A percentile compares a stretch with the other conserved stretches of the same genome.
Evolutionary conservation across 306 rosid genomes (phyloP).

Genomic region (Castanospermum australe): DNA sequence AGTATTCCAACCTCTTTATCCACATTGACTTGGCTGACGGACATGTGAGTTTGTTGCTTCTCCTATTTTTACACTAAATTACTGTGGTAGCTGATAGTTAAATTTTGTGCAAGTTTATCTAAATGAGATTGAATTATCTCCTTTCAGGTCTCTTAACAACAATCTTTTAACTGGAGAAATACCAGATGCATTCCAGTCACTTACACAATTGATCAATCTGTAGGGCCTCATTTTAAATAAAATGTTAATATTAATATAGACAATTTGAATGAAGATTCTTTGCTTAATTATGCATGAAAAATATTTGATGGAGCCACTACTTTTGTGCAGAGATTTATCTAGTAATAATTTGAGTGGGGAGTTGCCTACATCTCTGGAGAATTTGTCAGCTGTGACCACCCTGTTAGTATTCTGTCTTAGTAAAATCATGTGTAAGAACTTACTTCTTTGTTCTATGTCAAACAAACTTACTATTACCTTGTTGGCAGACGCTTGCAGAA

Average conservation of each 20-base stretch:
- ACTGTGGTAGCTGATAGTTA: background rate
- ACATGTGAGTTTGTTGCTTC: conserved; percentile 60
- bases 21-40: conserved; percentile 61
- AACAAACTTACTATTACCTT: conserved; percentile 34
- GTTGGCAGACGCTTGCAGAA: conserved; percentile 79
- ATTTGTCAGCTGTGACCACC: conserved; percentile 62
- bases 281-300: conserved; percentile 11
- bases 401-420: conserved; percentile 72
- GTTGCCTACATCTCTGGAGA: conserved; percentile 75
- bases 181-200: conserved; percentile 76
- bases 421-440: conserved; percentile 14
- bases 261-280: conserved; percentile 16
- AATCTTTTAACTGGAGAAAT: conserved; percentile 78
- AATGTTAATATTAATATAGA: background rate
- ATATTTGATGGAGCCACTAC: conserved; percentile 27
- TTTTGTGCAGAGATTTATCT: conserved; percentile 77
- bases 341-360: conserved; percentile 81
- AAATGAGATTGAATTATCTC: conserved; percentile 32
- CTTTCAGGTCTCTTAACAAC: conserved; percentile 83
- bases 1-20: conserved; percentile 79
- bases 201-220: conserved; percentile 81
- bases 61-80: conserved; percentile 1
- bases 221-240: conserved; percentile 46
- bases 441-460: conserved; percentile 1
- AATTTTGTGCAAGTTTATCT: conserved; percentile 2